A percentile compares a stretch with the other conserved stretches of the same genome.
Evolutionary conservation across 2,329 filamentous ascomycete species (phyloP).

Genomic region (Penicillium sp.): DNA sequence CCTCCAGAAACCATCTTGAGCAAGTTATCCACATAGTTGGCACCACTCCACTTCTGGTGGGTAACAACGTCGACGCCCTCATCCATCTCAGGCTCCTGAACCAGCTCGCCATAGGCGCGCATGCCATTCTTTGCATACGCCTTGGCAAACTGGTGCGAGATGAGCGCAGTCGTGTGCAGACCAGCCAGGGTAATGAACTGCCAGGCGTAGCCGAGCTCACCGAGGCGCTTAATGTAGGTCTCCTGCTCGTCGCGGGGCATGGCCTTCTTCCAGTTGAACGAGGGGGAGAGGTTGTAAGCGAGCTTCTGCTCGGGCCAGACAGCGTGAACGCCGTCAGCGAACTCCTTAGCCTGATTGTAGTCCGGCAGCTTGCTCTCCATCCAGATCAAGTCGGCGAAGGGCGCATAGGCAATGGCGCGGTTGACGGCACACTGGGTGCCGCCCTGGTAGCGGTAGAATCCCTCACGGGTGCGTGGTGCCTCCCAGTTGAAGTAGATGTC

Average conservation of each 20-base stretch:
- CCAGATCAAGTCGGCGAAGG: constrained; percentile 96
- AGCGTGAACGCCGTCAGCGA: constrained; percentile 88
- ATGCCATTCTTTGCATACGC: constrained; percentile 82
- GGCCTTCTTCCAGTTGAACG: constrained; percentile 99
- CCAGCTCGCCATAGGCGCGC: constrained; percentile 94
- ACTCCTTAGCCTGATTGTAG: constrained; percentile 85
- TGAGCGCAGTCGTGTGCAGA: constrained; percentile 91
- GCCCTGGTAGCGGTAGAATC: constrained; percentile 89
- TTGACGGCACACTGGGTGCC: constrained; percentile 90
- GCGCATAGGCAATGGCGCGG: constrained; percentile 85
- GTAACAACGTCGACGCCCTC: constrained; percentile 89
- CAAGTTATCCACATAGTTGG: constrained; percentile 90
- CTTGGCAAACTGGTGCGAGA: constrained; percentile 82
- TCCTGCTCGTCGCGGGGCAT: constrained; percentile 91
- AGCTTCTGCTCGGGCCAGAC: constrained; percentile 98
- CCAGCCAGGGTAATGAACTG: constrained; percentile 99
- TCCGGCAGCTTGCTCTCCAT: constrained; percentile 99
- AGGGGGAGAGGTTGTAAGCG: constrained; percentile 96
- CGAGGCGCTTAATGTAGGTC: constrained; percentile 93
- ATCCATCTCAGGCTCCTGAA: constrained; percentile 97
- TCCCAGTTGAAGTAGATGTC: constrained; percentile 97
- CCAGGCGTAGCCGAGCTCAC: constrained; percentile 92
- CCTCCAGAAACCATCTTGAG: constrained; percentile 97
- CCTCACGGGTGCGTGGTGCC: constrained; percentile 85
- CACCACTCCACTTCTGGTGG: constrained; percentile 98